Evolutionary conservation across 1,139 yeast species (phyloP), one percentile per base, ranked within the genome.

Genomic region (Suhomyces atakaporum): DNA sequence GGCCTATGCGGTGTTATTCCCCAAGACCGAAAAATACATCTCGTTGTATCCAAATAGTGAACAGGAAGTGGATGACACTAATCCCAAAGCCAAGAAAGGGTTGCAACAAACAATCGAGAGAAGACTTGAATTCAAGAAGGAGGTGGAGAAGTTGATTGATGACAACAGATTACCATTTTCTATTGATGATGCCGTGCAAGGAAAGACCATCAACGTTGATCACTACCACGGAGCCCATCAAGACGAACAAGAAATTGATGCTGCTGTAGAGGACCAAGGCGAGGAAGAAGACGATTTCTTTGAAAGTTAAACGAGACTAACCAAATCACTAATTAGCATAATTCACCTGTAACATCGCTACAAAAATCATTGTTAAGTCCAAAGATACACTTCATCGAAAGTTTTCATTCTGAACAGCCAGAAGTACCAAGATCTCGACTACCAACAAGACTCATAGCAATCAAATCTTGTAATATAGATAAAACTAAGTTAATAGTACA

Each of bases 21-120:
- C 98, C 22, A 78, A 77, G 53, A 75, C 81, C 34, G 80, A 79
- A 50, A 90, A 88, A 61, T 92, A 92, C 57, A 78, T 88, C 24
- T 79, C 97, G 0, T 63, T 92, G 42, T 92, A 79, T 56, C 87
- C 86, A 6, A 63, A 63, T 36, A 48, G 49, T 7, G 50, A 58
- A 7, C 62, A 60, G 14, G 58, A 54, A 7, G 55, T 48, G 13
- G 62, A 60, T 15, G 65, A 62, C 8, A 58, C 54, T 25, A 58
- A 62, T 37, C 62, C 65, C 15, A 71, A 70, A 43, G 75, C 71
- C 14, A 70, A 66, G 44, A 64, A 62, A 41, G 82, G 81, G 4
- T 40, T 63, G 36, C 66, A 61, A 33, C 53, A 56, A 39, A 77
- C 88, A 0, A 79, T 77, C 32, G 67, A 67, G 30, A 67, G 66